Evolutionary conservation across 441 rosid genomes (phyloP), one percentile per base, ranked within the genome.

Genomic region (Macaranga tanarius): DNA sequence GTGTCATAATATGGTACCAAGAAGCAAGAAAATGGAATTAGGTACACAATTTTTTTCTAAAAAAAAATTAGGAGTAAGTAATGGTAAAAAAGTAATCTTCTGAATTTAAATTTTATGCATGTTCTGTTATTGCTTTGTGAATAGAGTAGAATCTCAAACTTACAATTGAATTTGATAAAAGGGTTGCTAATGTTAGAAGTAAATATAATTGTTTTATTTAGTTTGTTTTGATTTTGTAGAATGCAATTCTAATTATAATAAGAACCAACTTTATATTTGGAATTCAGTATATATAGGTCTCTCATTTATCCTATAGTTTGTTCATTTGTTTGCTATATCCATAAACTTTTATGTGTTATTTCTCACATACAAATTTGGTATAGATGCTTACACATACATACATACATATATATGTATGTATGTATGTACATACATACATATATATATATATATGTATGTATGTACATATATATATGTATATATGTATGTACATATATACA

Each of bases 11-110:
- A 52, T 93, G 97, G 97, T 91, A 88, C 74, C 86, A 83, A 70
- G 86, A 90, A 84, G 96, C 97, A 73, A 84, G 91, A 78, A 86
- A 73, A 75, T 84, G 80, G 82, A 94, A 94, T 79, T 93, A 85
- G 96, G 98, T 93, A 70, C 40, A 54, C 2, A 8, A 25, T 62
- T 31, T 63, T 23, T 55, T 15, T n/a, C n/a, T n/a, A n/a, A n/a
- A n/a, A n/a, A n/a, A n/a, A n/a, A n/a, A n/a, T n/a, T n/a, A n/a
- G 38, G 38, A 34, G 7, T 34, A 1, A 11, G 13, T 5, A 0
- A 2, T 17, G 8, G 2, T 10, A 25, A 8, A 23, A 59, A 59
- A 19, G 17, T 1, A n/a, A 52, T 52, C 20, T n/a, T 10, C 10
- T 4, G 57, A 23, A 52, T 52, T 23, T 52, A 1, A 5, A 1